These are phyloP conservation scores for Boletus subparvulus DNA, from an alignment of 768 basidiomycete genomes.

Conservation along the genomic window DNA sequence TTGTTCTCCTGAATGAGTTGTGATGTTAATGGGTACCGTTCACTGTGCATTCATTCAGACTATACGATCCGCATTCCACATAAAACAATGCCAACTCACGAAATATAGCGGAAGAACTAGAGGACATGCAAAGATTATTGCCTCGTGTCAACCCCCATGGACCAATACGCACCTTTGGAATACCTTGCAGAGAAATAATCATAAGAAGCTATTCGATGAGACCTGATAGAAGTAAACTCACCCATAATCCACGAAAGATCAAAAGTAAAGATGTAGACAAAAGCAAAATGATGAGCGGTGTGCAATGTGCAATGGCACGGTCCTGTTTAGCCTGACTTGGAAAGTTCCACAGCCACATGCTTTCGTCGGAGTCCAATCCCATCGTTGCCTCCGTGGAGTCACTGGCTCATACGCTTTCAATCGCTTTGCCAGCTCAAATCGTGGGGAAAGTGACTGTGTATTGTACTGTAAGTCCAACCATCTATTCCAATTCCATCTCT, in stretches of 20 bases:
- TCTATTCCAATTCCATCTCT: too few relatives aligned
- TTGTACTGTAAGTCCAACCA: neutral
- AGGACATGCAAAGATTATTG: constrained; percentile 7
- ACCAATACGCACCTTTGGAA: constrained; percentile 56
- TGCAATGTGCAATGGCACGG: neutral
- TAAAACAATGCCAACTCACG: constrained; percentile 47
- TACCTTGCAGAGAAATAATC: constrained; percentile 38
- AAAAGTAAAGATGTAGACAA: constrained; percentile 7
- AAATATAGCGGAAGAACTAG: constrained; percentile 96
- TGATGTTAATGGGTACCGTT: constrained; percentile 97
- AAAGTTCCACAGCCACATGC: constrained; percentile 16
- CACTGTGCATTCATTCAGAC: constrained; percentile 46
- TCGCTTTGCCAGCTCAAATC: neutral
- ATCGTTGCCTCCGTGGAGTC: too few relatives aligned
- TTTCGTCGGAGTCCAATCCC: neutral
- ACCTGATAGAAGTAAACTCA: constrained; percentile 1
- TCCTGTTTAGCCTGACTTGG: neutral
- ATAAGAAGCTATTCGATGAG: neutral
- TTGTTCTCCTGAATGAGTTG: constrained; percentile 98
- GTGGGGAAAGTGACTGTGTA: neutral
- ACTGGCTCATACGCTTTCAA: neutral
- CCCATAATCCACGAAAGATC: constrained; percentile 20
- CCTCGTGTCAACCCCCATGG: neutral
- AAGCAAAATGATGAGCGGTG: neutral
- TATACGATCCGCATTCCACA: neutral